Base-by-base conservation (phyloP, 352 stramenopile species). In the Phytophthora fragariae region DNA sequence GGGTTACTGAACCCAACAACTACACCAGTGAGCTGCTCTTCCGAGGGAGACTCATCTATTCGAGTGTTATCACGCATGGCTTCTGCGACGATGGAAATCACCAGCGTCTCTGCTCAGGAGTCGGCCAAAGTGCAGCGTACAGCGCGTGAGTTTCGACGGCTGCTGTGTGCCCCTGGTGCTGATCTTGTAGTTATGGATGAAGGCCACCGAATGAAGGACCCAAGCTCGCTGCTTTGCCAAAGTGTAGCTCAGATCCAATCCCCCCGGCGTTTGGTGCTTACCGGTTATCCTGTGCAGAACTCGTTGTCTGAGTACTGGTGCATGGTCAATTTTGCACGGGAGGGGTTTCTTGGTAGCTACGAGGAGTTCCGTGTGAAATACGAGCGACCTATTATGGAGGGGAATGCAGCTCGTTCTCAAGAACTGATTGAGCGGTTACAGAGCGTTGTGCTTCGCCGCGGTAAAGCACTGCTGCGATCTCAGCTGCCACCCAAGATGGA, bases 231-330 rank as follows among this genome's bases (percentile, higher is more conserved):
- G 57, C 75, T 97, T 31, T 93, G 91, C 50, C 85, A 96, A 62
- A 94, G 84, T 37, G 81, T 97, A 33, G 80, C 76, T 46, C 84
- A 92, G 50, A 90, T 97, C 59, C 66, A 84, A 53, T 92, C 89
- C 21, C 91, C 84, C 56, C 77, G 86, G 29, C 85, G 96, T 6
- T 69, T 99, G 10, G 85, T 99, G 15, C 81, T 99, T 8, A 99
- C 95, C 15, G 97, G 97, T 3, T 98, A 98, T 41, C 97, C 97
- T 2, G 90, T 99, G 52, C 91, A 99, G 65, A 99, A 99, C 72
- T 98, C 97, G 60, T 70, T 99, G 29, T 90, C 90, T 1, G 92
- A 97, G 62, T 97, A 97, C 62, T 97, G 88, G 88, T 96, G 88
- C 66, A 97, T 97, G 89, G 89, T 97, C 11, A 94, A 97, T 73